Conservation (phyloP, 2,329 filamentous ascomycete species). For the Colletotrichum sp. region DNA sequence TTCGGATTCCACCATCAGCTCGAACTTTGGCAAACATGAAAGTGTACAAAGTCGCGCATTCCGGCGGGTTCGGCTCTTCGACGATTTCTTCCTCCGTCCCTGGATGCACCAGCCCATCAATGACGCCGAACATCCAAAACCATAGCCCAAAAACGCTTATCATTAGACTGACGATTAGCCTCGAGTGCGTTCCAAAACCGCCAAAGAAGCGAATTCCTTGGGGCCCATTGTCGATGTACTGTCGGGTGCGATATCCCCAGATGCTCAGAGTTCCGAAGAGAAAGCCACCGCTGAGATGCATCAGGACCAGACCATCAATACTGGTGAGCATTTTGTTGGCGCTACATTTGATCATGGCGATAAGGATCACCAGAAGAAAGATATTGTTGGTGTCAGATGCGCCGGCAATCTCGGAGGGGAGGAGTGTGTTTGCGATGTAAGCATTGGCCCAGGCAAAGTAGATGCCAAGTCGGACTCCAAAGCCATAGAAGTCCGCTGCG, state of each 20-base stretch:
- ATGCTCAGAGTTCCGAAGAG: constrained; percentile 30
- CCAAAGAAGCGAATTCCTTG: constrained; percentile 25
- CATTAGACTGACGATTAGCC: constrained; percentile 25
- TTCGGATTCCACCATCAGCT: constrained; percentile 24
- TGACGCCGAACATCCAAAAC: constrained; percentile 30
- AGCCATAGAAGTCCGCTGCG: constrained; percentile 35
- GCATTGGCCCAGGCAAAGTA: constrained; percentile 34
- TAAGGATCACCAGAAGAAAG: constrained; percentile 34
- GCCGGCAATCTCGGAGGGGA: constrained; percentile 25
- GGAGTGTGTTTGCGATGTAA: constrained; percentile 30
- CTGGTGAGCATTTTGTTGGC: constrained; percentile 15
- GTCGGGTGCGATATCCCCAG: constrained; percentile 31
- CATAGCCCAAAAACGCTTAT: constrained; percentile 29
- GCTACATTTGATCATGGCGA: constrained; percentile 28
- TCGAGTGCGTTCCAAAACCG: constrained; percentile 28
- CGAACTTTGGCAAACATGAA: constrained; percentile 29
- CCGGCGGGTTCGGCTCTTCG: constrained; percentile 13
- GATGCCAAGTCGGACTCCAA: constrained; percentile 35
- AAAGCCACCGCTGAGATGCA: constrained; percentile 32
- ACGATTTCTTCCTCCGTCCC: constrained; percentile 17
- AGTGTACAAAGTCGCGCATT: constrained; percentile 25
- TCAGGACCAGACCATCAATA: constrained; percentile 31
- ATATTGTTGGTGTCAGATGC: constrained; percentile 32
- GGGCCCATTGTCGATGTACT: constrained; percentile 25
- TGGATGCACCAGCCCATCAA: constrained; percentile 3